Evolutionary conservation across 257 asterid species (phyloP).

Genomic region (Capsicum pubescens): DNA sequence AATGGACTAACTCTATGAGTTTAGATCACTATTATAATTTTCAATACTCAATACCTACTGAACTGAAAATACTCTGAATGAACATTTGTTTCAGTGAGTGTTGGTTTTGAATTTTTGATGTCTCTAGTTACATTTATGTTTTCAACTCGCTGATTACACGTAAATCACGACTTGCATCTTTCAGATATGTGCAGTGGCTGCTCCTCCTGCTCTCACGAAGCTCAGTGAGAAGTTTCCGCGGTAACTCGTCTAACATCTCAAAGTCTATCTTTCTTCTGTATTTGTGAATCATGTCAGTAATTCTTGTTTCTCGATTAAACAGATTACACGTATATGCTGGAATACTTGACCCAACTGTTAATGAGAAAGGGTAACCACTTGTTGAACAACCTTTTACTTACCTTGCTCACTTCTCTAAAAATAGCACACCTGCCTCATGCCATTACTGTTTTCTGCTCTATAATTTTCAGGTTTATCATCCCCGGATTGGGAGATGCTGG

Average conservation of each 20-base stretch:
- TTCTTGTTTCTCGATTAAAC: slow-evolving; percentile 35
- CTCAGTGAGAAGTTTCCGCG: slow-evolving; percentile 86
- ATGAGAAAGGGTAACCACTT: slow-evolving; percentile 76
- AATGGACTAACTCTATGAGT: background rate
- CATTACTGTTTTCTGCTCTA: slow-evolving; percentile 21
- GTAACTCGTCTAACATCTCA: slow-evolving; percentile 44
- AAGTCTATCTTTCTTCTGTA: background rate
- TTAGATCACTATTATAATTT: background rate
- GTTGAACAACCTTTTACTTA: background rate
- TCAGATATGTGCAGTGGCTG: slow-evolving; percentile 87
- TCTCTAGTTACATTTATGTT: background rate
- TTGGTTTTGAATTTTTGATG: background rate
- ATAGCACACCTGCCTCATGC: background rate
- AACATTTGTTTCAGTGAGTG: background rate
- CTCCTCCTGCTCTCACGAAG: slow-evolving; percentile 91
- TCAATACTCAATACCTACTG: background rate
- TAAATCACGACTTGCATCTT: slow-evolving; percentile 29
- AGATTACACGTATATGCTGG: slow-evolving; percentile 96
- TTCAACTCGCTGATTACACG: slow-evolving; percentile 8
- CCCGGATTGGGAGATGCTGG: slow-evolving; percentile 99
- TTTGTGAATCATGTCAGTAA: background rate
- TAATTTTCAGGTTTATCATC: slow-evolving; percentile 72
- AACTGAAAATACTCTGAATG: slow-evolving; percentile 3
- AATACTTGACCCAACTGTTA: slow-evolving; percentile 76
- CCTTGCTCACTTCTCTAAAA: slow-evolving; percentile 14